A percentile compares a stretch with the other conserved stretches of the same genome.
Conservation (phyloP, 140 eudicot genomes). For the Flaveria floridana region DNA sequence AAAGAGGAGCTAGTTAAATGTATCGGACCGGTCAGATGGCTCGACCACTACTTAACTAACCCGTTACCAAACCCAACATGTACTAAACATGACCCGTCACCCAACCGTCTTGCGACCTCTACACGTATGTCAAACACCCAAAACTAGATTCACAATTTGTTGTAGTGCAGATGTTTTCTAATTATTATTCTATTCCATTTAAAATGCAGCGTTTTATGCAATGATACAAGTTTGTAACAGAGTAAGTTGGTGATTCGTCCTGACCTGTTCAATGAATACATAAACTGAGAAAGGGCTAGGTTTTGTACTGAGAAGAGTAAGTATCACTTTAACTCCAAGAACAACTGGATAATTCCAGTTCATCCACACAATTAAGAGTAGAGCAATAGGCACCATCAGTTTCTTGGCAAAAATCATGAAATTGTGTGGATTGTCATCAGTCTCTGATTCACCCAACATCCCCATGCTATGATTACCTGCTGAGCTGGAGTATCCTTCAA, state of each 20-base stretch:
- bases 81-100: background rate
- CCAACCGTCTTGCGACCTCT: background rate
- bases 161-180: slow-evolving; percentile 4
- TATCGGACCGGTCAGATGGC: background rate
- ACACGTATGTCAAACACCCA: slow-evolving; percentile 9
- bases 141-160: background rate
- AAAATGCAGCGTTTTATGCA: slow-evolving; percentile 2
- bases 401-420: slow-evolving; percentile 41
- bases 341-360: slow-evolving; percentile 57
- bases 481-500: slow-evolving; percentile 42
- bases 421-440: slow-evolving; percentile 40
- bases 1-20: background rate
- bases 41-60: background rate
- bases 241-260: slow-evolving; percentile 27
- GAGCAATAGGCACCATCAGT: slow-evolving; percentile 52
- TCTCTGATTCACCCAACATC: slow-evolving; percentile 30
- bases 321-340: slow-evolving; percentile 50
- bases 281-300: slow-evolving; percentile 61
- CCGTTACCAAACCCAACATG: background rate
- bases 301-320: slow-evolving; percentile 56
- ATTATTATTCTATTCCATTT: slow-evolving; percentile 1
- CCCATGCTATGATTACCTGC: slow-evolving; percentile 37
- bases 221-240: background rate
- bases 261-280: slow-evolving; percentile 60
- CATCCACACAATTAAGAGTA: slow-evolving; percentile 48